These are phyloP conservation scores for Silene coronaria DNA, from an alignment of 179 eudicot species.

Conservation along the genomic window DNA sequence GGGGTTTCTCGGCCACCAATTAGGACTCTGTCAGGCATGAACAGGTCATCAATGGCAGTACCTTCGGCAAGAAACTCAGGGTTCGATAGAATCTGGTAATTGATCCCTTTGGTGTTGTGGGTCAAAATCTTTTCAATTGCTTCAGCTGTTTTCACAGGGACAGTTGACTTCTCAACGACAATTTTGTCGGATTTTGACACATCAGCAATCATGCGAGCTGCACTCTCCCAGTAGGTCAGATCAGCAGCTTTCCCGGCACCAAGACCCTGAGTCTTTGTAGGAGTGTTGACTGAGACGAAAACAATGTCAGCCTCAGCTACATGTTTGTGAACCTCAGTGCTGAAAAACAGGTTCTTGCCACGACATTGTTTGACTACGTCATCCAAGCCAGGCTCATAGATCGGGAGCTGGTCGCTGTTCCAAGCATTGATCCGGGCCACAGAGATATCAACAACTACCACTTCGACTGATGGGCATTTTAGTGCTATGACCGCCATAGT, in stretches of 20 bases:
- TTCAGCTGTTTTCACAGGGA: conserved; percentile 71
- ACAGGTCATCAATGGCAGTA: conserved; percentile 52
- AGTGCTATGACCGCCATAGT: conserved; percentile 74
- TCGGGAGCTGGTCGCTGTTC: conserved; percentile 73
- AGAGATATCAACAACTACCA: conserved; percentile 63
- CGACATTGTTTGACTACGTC: conserved; percentile 65
- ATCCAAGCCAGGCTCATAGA: conserved; percentile 70
- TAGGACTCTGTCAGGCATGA: conserved; percentile 52
- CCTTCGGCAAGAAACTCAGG: conserved; percentile 74
- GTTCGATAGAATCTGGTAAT: conserved; percentile 61
- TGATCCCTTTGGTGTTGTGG: conserved; percentile 70
- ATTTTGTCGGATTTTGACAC: conserved; percentile 64
- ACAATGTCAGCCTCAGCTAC: conserved; percentile 62
- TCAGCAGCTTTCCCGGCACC: conserved; percentile 81
- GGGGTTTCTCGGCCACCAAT: conserved; percentile 65
- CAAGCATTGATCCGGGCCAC: conserved; percentile 60
- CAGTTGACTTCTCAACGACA: conserved; percentile 68
- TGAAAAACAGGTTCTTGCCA: conserved; percentile 60
- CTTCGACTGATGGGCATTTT: conserved; percentile 56
- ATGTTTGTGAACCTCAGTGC: conserved; percentile 64
- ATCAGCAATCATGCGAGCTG: conserved; percentile 77
- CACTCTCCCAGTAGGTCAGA: conserved; percentile 70
- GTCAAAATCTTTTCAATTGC: conserved; percentile 68
- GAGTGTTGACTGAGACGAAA: conserved; percentile 68
- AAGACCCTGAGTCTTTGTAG: conserved; percentile 65